A percentile compares a stretch with the other conserved stretches of the same genome.
Conservation (phyloP, 176 grass and related monocot genomes). For the Oryza longistaminata region DNA sequence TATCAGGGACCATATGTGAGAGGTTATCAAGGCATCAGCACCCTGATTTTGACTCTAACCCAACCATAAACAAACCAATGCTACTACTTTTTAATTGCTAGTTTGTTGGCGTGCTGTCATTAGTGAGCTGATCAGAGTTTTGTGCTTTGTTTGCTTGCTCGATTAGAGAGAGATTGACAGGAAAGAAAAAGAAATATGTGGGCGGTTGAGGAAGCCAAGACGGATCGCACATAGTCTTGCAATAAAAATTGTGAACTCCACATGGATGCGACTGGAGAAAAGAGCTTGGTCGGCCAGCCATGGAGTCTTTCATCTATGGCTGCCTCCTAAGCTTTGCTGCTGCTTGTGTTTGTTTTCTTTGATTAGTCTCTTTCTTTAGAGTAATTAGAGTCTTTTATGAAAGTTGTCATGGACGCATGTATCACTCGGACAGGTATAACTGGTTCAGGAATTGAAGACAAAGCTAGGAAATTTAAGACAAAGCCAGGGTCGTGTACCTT, state of each 20-base stretch:
- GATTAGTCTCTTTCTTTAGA: not conserved
- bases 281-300: conserved; percentile 18
- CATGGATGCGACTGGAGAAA: conserved; percentile 1
- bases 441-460: not conserved
- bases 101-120: not conserved
- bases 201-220: conserved; percentile 17
- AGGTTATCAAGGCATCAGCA: conserved; percentile 19
- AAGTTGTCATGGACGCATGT: not conserved
- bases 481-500: too few species aligned
- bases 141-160: not conserved
- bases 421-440: not conserved
- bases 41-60: conserved; percentile 25
- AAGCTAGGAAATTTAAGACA: too few species aligned
- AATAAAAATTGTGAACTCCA: conserved; percentile 1
- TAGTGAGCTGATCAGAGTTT: not conserved
- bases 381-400: not conserved
- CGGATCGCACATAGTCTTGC: not conserved
- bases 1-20: conserved; percentile 27
- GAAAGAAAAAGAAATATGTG: not conserved
- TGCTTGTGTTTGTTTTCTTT: not conserved
- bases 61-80: not conserved
- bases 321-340: too few species aligned
- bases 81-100: not conserved
- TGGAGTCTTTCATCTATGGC: not conserved
- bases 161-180: not conserved